phyloP scores from a whole-genome alignment of 495 filamentous ascomycete species.

The Parathielavia appendiculata region DNA sequence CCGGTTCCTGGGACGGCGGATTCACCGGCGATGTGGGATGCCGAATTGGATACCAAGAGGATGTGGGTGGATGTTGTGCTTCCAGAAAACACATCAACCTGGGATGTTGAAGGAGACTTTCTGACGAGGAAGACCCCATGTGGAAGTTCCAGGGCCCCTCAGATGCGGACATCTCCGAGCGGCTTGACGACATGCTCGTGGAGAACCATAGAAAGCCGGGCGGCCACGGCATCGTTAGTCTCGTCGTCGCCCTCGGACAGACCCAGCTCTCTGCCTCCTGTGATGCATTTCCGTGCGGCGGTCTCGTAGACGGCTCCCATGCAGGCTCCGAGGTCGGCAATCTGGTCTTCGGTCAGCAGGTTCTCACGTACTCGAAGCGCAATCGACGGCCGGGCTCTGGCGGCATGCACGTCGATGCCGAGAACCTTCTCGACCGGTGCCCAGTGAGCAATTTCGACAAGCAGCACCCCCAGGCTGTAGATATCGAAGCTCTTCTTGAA shows the following conservation, averaged over 20 bases:
- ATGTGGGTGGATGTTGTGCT: too few relatives aligned
- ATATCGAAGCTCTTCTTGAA: slow-evolving; percentile 52
- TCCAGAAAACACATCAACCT: not conserved
- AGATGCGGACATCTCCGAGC: slow-evolving; percentile 33
- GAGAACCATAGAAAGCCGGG: slow-evolving; percentile 29
- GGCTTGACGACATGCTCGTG: slow-evolving; percentile 38
- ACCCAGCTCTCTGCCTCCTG: slow-evolving; percentile 28
- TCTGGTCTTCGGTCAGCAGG: slow-evolving; percentile 25
- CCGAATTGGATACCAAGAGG: too few relatives aligned
- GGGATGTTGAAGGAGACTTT: not conserved
- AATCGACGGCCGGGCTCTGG: slow-evolving; percentile 25
- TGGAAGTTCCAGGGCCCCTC: not conserved
- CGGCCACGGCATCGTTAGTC: slow-evolving; percentile 31
- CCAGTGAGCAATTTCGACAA: slow-evolving; percentile 53
- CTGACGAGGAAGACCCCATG: not conserved
- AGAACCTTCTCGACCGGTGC: slow-evolving; percentile 45
- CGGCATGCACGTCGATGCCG: slow-evolving; percentile 31
- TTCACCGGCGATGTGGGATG: not conserved
- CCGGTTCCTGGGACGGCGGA: slow-evolving; percentile 7
- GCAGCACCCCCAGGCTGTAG: slow-evolving; percentile 51
- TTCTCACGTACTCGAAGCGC: slow-evolving; percentile 28
- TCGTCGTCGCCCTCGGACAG: slow-evolving; percentile 32
- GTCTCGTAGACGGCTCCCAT: slow-evolving; percentile 35
- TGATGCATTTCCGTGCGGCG: slow-evolving; percentile 31
- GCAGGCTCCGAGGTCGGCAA: slow-evolving; percentile 30